Conservation (phyloP, 2,329 filamentous ascomycete species). For the Arthroderma sp. region DNA sequence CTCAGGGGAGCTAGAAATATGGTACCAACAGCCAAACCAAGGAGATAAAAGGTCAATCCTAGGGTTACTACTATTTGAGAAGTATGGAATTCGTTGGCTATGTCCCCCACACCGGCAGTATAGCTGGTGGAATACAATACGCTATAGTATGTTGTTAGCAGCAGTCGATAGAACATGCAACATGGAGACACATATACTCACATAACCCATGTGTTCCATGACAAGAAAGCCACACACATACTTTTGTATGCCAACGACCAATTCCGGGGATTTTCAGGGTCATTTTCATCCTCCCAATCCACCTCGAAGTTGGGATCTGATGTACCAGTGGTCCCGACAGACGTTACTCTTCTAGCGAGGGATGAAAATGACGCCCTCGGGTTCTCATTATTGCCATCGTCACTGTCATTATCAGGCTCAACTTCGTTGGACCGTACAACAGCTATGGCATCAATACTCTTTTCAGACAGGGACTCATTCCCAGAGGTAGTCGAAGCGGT, state of each 20-base stretch:
- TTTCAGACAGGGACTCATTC: slow-evolving; percentile 16
- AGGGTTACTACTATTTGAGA: slow-evolving; percentile 53
- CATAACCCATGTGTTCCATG: slow-evolving; percentile 45
- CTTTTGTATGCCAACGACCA: slow-evolving; percentile 51
- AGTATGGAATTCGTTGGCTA: slow-evolving; percentile 52
- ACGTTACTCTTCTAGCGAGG: slow-evolving; percentile 30
- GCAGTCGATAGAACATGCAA: neutral
- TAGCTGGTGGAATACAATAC: slow-evolving; percentile 70
- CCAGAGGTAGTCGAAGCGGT: slow-evolving; percentile 1
- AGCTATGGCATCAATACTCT: slow-evolving; percentile 4
- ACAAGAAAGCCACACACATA: slow-evolving; percentile 42
- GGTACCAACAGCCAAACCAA: slow-evolving; percentile 59
- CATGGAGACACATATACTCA: slow-evolving; percentile 17
- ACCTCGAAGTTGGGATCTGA: slow-evolving; percentile 54
- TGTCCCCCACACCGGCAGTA: slow-evolving; percentile 55
- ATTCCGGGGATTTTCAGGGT: slow-evolving; percentile 52
- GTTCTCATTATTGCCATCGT: slow-evolving; percentile 1
- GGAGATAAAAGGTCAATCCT: slow-evolving; percentile 64
- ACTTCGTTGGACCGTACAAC: neutral
- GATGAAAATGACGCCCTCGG: slow-evolving; percentile 16
- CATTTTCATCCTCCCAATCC: slow-evolving; percentile 51
- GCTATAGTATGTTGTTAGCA: slow-evolving; percentile 13
- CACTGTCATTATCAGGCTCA: too few relatives aligned
- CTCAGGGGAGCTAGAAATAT: slow-evolving; percentile 59
- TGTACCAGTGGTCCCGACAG: slow-evolving; percentile 33